A percentile compares a stretch with the other conserved stretches of the same genome.
Conservation (phyloP, 441 rosid genomes). For the Kokia cookei region DNA sequence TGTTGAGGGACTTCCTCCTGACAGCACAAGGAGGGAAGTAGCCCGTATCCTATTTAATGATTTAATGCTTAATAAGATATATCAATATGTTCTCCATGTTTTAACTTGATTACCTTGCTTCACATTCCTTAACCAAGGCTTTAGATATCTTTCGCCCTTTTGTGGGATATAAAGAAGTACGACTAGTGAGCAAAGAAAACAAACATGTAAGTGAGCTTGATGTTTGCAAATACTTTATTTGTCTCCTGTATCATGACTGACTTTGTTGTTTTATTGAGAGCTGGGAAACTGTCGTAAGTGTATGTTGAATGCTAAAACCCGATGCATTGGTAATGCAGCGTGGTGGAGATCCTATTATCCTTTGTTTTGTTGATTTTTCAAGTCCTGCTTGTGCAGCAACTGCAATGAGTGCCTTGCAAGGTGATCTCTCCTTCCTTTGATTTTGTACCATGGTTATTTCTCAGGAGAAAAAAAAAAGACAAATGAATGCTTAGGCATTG, state of each 20-base stretch:
- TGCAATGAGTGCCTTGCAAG: slow-evolving; percentile 84
- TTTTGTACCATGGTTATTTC: background rate
- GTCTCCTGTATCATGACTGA: background rate
- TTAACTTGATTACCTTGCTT: background rate
- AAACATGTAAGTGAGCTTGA: background rate
- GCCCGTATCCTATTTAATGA: background rate
- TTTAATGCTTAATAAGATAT: background rate
- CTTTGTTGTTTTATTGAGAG: background rate
- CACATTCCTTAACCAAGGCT: background rate
- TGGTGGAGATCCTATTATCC: slow-evolving; percentile 6
- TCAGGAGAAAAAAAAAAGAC: background rate
- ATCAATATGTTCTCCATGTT: background rate
- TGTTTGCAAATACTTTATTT: background rate
- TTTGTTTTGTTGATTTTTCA: slow-evolving; percentile 75
- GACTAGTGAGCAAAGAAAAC: slow-evolving; percentile 68
- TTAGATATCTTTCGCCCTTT: slow-evolving; percentile 81
- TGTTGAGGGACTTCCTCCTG: background rate
- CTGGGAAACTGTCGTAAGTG: background rate
- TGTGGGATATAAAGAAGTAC: slow-evolving; percentile 68
- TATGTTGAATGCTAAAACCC: background rate
- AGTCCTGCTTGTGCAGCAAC: slow-evolving; percentile 86
- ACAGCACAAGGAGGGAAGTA: background rate
- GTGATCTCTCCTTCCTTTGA: slow-evolving; percentile 21
- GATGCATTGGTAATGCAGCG: background rate
- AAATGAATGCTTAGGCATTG: background rate